Conservation (phyloP, 768 basidiomycete species). For the Exidia glandulosa region DNA sequence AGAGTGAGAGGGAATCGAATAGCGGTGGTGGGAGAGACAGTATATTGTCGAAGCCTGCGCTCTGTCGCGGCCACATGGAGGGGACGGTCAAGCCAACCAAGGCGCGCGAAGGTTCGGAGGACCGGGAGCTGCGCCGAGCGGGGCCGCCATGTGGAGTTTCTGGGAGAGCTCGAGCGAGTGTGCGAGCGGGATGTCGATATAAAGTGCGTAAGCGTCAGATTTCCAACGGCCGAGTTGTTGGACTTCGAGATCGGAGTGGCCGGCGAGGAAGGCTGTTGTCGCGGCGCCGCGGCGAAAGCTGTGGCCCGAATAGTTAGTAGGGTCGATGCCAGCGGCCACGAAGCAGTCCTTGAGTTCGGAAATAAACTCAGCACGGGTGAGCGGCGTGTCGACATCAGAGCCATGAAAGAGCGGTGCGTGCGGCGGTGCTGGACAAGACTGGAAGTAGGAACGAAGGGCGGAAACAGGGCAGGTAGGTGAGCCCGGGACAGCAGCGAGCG, state of each 20-base stretch:
- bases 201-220: conserved; percentile 28
- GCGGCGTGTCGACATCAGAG: not conserved
- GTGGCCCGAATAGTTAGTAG: conserved; percentile 10
- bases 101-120: not conserved
- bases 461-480: conserved; percentile 4
- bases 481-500: conserved; percentile 13
- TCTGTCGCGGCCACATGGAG: not conserved
- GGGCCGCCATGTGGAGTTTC: not conserved
- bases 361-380: conserved; percentile 4
- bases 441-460: conserved; percentile 7
- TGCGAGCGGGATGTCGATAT: conserved; percentile 18
- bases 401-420: conserved; percentile 7
- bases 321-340: conserved; percentile 1
- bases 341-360: conserved; percentile 1
- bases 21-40: not conserved
- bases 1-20: too few relatives aligned
- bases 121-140: not conserved
- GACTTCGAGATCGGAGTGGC: conserved; percentile 24
- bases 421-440: not conserved
- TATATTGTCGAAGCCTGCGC: not conserved
- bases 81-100: not conserved
- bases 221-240: conserved; percentile 28
- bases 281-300: conserved; percentile 8
- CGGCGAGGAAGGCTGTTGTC: conserved; percentile 18
- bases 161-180: not conserved